Percentiles rank a stretch among this genome's conserved stretches.
phyloP scores from a whole-genome alignment of 257 asterid species.

The Solanum rostratum region DNA sequence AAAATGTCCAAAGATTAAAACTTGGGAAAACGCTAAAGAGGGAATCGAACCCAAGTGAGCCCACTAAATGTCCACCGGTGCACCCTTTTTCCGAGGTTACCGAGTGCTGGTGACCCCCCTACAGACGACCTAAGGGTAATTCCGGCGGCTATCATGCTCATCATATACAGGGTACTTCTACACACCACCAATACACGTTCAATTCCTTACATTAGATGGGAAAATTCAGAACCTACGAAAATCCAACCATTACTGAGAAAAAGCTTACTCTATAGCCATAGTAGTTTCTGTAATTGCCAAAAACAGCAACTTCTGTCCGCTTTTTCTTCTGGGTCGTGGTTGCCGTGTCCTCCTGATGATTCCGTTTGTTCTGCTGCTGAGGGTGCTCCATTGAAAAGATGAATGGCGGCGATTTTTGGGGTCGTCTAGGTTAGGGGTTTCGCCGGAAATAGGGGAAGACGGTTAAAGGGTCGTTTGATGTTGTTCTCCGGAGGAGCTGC shows the following conservation, averaged over 20 bases:
- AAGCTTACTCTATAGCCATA: slow-evolving; percentile 74
- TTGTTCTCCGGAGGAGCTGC: no score
- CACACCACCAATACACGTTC: background rate
- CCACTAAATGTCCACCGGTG: no score
- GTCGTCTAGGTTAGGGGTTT: no score
- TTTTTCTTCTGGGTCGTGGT: slow-evolving; percentile 22
- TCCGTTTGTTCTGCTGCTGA: background rate
- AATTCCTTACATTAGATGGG: background rate
- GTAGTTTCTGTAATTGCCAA: slow-evolving; percentile 81
- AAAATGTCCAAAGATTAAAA: no score
- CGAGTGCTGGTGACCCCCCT: background rate
- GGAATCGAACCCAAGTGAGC: no score
- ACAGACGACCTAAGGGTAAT: background rate
- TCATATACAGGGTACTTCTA: background rate
- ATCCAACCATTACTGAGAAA: background rate
- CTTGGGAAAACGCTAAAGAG: no score
- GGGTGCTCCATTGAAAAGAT: background rate
- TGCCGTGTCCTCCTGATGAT: background rate
- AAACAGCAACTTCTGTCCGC: slow-evolving; percentile 69
- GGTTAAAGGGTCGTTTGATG: no score
- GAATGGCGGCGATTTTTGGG: no score
- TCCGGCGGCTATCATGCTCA: background rate
- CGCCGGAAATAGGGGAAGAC: no score
- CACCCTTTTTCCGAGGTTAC: no score
- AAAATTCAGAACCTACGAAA: background rate